Evolutionary conservation across 352 stramenopile genomes (phyloP), one percentile per base, ranked within the genome.

Genomic region (Poterioochromonas sp.): DNA sequence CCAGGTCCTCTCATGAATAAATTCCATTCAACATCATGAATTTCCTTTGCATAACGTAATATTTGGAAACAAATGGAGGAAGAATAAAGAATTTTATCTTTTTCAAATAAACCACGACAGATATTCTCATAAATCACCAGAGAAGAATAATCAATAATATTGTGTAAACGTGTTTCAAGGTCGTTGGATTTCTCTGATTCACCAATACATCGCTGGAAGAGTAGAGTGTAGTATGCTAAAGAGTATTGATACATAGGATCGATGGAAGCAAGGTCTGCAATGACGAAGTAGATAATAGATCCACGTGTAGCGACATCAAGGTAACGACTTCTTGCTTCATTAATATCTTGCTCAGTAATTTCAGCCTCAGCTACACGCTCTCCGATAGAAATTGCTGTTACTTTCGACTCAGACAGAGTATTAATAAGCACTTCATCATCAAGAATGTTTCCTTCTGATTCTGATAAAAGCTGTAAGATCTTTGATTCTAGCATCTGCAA

Each of bases 191-290:
- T 43, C 54, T 84, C 79, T 29, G 51, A 77, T 8, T 87, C 82
- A 47, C 81, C 71, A 47, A 97, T 93, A 80, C 92, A 96, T 76
- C 91, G 90, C 71, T 92, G 90, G 73, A 96, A 97, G 34, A 97
- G 85, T 0, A 85, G 83, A 76, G 94, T 89, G 73, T 95, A 96
- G 82, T 94, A 97, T 0, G 89, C 87, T 37, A 97, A 83, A 51
- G 91, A 96, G 84, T 96, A 96, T 85, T 97, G 92, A 84, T 97
- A 97, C 92, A 97, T 97, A 0, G 92, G 92, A 69, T 97, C 92
- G 73, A 97, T 94, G 12, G 90, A 82, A 20, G 88, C 88, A 0
- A 97, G 83, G 73, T 95, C 91, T 0, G 92, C 90, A 39, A 97
- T 91, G 0, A 97, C 92, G 79, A 97, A 97, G 82, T 97, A 97